These are phyloP conservation scores for Neonectria neomacrospora DNA, from an alignment of 2,329 filamentous ascomycete species.

Conservation along the genomic window DNA sequence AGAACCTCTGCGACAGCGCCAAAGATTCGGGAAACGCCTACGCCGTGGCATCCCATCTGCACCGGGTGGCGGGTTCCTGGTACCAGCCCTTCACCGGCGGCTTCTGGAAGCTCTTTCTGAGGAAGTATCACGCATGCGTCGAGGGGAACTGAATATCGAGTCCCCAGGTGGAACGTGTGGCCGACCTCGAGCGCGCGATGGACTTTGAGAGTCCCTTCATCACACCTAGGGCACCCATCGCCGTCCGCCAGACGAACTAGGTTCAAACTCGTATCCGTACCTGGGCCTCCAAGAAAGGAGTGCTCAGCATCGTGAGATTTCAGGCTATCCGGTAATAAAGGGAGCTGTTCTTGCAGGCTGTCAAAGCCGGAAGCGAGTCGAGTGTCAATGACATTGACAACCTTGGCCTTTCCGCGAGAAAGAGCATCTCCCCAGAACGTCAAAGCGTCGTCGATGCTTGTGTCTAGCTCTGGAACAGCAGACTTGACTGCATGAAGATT, in stretches of 20 bases:
- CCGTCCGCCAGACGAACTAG: slow-evolving; percentile 73
- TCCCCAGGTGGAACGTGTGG: slow-evolving; percentile 94
- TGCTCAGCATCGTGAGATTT: slow-evolving; percentile 32
- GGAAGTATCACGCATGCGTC: slow-evolving; percentile 67
- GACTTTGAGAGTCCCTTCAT: slow-evolving; percentile 68
- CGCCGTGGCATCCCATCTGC: slow-evolving; percentile 97
- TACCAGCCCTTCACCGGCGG: slow-evolving; percentile 23
- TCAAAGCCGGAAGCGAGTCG: slow-evolving; percentile 44
- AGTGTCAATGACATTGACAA: slow-evolving; percentile 52
- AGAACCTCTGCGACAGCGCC: slow-evolving; percentile 84
- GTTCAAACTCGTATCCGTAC: slow-evolving; percentile 60
- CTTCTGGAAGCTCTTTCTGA: slow-evolving; percentile 29
- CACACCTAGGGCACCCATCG: slow-evolving; percentile 79
- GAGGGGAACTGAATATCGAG: slow-evolving; percentile 84
- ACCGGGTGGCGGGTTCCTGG: slow-evolving; percentile 62
- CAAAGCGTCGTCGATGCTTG: slow-evolving; percentile 70
- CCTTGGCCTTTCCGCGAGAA: slow-evolving; percentile 21
- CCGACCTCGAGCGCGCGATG: slow-evolving; percentile 87
- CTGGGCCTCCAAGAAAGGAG: slow-evolving; percentile 46
- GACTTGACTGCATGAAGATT: slow-evolving; percentile 72
- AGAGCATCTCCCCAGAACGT: slow-evolving; percentile 62
- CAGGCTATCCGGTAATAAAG: slow-evolving; percentile 37
- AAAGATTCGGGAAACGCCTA: slow-evolving; percentile 91
- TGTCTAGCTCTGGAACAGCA: slow-evolving; percentile 74
- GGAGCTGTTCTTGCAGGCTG: slow-evolving; percentile 39